Conservation (phyloP, 2,329 filamentous ascomycete genomes). For the Myriosclerotinia scirpicola region DNA sequence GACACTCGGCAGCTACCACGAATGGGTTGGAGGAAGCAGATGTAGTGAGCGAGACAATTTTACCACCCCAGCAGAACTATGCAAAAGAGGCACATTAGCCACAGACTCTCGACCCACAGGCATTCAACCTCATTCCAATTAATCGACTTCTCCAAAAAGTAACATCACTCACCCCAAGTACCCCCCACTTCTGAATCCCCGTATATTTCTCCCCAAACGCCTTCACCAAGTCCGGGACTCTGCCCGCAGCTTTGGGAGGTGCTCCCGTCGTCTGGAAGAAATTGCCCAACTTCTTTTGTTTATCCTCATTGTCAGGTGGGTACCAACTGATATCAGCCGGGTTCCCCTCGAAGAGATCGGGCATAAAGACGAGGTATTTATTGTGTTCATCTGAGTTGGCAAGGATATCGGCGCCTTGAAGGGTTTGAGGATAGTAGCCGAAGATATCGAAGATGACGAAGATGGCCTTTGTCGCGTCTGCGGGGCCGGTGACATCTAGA, state of each 20-base stretch:
- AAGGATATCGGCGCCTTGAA: conserved; percentile 70
- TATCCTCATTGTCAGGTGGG: conserved; percentile 61
- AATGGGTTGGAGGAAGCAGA: conserved; percentile 46
- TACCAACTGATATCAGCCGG: conserved; percentile 49
- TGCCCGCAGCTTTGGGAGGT: conserved; percentile 44
- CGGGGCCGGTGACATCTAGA: conserved; percentile 48
- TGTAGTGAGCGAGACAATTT: conserved; percentile 36
- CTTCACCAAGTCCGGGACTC: conserved; percentile 52
- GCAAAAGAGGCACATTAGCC: neutral
- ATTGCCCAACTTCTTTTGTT: conserved; percentile 55
- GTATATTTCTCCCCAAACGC: conserved; percentile 53
- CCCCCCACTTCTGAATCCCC: conserved; percentile 49
- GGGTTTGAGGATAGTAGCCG: conserved; percentile 67
- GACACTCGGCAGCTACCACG: conserved; percentile 51
- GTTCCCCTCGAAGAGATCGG: conserved; percentile 80
- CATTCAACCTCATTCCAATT: neutral
- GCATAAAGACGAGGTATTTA: conserved; percentile 85
- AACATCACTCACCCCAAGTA: conserved; percentile 31
- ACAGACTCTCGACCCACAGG: neutral
- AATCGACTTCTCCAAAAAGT: neutral
- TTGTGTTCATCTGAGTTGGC: conserved; percentile 52
- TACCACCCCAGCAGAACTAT: conserved; percentile 41
- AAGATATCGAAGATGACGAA: conserved; percentile 64
- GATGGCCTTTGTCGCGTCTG: conserved; percentile 56
- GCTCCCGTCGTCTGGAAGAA: conserved; percentile 51